Percentiles rank a stretch among this genome's conserved stretches.
These are phyloP conservation scores for Melanogaster broomeanus DNA, from an alignment of 768 basidiomycete genomes.

Conservation along the genomic window DNA sequence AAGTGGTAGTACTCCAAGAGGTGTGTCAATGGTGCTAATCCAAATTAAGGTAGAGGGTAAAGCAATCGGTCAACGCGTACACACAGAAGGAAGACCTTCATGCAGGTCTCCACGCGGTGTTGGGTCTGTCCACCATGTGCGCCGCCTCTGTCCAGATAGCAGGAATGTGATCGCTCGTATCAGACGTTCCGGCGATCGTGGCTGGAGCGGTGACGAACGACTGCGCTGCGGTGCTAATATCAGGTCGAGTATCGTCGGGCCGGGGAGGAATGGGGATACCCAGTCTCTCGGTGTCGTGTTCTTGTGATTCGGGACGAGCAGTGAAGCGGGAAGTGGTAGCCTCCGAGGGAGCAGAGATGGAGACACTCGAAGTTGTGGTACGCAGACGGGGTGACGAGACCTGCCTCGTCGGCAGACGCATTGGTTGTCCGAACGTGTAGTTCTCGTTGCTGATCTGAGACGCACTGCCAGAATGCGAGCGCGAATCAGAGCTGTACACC, in stretches of 20 bases:
- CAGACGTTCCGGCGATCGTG: slow-evolving; percentile 57
- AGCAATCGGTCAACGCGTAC: slow-evolving; percentile 6
- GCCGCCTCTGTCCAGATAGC: slow-evolving; percentile 50
- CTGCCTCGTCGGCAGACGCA: slow-evolving; percentile 35
- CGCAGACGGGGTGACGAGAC: slow-evolving; percentile 20
- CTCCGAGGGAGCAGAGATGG: slow-evolving; percentile 26
- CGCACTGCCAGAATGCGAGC: slow-evolving; percentile 46
- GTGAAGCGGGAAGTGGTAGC: slow-evolving; percentile 26
- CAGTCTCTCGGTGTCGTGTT: slow-evolving; percentile 19
- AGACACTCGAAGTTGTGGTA: slow-evolving; percentile 15
- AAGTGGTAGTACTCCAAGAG: slow-evolving; percentile 6
- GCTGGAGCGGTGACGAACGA: slow-evolving; percentile 71
- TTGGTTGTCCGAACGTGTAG: slow-evolving; percentile 71
- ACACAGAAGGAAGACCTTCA: slow-evolving; percentile 30
- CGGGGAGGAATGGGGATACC: slow-evolving; percentile 30
- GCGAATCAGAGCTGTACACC: slow-evolving; percentile 36
- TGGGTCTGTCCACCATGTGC: slow-evolving; percentile 46
- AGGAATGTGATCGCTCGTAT: slow-evolving; percentile 47
- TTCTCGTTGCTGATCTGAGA: slow-evolving; percentile 60
- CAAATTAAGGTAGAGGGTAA: slow-evolving; percentile 2
- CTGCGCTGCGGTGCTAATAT: slow-evolving; percentile 68
- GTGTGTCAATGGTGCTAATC: neutral
- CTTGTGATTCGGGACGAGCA: slow-evolving; percentile 12
- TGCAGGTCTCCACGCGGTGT: slow-evolving; percentile 39
- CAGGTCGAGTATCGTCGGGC: slow-evolving; percentile 45